Conservation (phyloP, 2,329 filamentous ascomycete genomes). For the Cladosporium sp. region DNA sequence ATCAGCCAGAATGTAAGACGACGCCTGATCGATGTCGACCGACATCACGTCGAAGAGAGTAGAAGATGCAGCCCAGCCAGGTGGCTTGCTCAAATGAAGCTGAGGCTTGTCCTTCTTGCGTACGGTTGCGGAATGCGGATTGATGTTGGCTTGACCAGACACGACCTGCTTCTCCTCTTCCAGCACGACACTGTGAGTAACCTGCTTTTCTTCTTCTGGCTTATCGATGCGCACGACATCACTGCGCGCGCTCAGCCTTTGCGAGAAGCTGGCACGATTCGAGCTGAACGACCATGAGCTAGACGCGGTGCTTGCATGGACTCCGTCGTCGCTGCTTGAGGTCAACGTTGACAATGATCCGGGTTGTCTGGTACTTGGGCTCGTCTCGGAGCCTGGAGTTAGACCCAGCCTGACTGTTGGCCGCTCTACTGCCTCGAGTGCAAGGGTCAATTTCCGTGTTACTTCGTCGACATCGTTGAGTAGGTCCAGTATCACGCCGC, state of each 20-base stretch:
- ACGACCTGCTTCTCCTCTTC: not conserved
- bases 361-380: not conserved
- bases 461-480: slow-evolving; percentile 6
- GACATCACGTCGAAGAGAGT: slow-evolving; percentile 9
- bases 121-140: not conserved
- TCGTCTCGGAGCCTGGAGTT: not conserved
- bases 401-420: not conserved
- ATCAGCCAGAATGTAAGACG: not conserved
- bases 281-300: slow-evolving; percentile 2
- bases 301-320: not conserved
- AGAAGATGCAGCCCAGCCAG: not conserved
- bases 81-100: not conserved
- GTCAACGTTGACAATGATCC: slow-evolving; percentile 1
- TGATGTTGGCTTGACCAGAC: slow-evolving; percentile 1
- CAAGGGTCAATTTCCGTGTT: not conserved
- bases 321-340: slow-evolving; percentile 1
- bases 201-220: slow-evolving; percentile 1
- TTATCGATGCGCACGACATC: not conserved
- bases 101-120: not conserved
- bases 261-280: not conserved
- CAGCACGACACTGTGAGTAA: not conserved
- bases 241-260: not conserved
- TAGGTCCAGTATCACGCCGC: not conserved
- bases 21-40: slow-evolving; percentile 10
- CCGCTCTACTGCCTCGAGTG: not conserved